Base-by-base conservation (phyloP, 1,284 basidiomycete species). In the Ceratobasidium sp. region DNA sequence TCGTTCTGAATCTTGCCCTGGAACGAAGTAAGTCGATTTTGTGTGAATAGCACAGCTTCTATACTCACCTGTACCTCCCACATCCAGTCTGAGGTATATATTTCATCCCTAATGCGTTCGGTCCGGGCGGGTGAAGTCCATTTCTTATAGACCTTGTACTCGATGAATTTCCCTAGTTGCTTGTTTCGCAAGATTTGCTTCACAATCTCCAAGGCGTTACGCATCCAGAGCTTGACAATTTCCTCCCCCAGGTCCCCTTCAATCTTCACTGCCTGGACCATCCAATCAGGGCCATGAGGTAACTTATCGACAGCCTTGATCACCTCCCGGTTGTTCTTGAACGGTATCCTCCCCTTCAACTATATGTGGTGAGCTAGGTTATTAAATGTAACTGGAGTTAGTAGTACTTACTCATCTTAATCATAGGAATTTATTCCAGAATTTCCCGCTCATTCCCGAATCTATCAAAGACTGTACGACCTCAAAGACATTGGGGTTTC, bases 161-260 rank as follows among this genome's bases (percentile, higher is more conserved):
- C 33, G 4, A 62, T 62, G 38, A 14, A 30, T n/a, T 38, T 75
- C 2, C 50, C 38, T 23, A 80, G 8, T 30, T 50, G 64, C 35
- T 77, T 80, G 30, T 65, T 35, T 23, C 67, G 8, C 4, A 80
- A 55, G 38, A 86, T 69, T 50, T 12, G 86, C 79, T 41, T 82
- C 83, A 46, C 84, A 82, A 0, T 86, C 80, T n/a, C 84, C 83
- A 69, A 38, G 3, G 33, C 14, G 59, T 86, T 80, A 0, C 82
- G 52, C 10, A 62, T 54, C 81, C 85, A 86, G 0, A 85, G 59
- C 55, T 85, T 82, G 0, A 84, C 60, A 10, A 80, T 79, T 64
- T 81, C 82, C 0, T 62, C 54, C 54, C 73, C 80, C 44, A 0
- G 33, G 27, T 3, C 80, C 46, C 4, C 78, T 79, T 48, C 81